Evolutionary conservation across 495 filamentous ascomycete genomes (phyloP).

Genomic region (Hamigera avellanea): DNA sequence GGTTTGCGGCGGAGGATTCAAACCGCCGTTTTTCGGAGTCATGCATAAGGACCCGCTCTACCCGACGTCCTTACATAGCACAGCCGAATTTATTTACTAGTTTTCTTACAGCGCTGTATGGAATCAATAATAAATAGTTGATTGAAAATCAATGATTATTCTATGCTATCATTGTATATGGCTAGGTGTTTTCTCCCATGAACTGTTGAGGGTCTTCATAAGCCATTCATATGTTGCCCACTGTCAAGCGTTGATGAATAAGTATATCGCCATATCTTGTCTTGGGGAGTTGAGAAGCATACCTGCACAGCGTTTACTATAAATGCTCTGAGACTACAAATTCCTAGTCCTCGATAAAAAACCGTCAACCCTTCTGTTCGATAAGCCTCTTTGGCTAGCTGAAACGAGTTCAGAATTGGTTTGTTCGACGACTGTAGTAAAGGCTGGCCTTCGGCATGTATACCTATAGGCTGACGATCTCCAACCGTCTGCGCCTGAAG

Average conservation of each 20-base stretch:
- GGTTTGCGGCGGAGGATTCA: slow-evolving; percentile 16
- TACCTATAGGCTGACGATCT: slow-evolving; percentile 7
- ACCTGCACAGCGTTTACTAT: slow-evolving; percentile 63
- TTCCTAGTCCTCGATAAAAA: slow-evolving; percentile 67
- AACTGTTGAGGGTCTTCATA: slow-evolving; percentile 38
- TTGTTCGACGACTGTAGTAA: slow-evolving; percentile 6
- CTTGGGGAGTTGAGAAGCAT: slow-evolving; percentile 8
- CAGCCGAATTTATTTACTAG: slow-evolving; percentile 16
- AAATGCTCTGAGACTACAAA: slow-evolving; percentile 76
- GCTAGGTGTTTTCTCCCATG: slow-evolving; percentile 3
- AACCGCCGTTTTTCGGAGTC: slow-evolving; percentile 24
- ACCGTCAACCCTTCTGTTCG: slow-evolving; percentile 46
- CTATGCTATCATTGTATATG: no score
- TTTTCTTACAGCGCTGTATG: no score
- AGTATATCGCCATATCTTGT: neutral
- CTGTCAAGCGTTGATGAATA: slow-evolving; percentile 26
- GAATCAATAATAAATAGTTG: no score
- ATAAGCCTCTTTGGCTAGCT: slow-evolving; percentile 53
- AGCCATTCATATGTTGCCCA: slow-evolving; percentile 84
- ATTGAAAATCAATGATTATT: no score
- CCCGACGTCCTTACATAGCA: slow-evolving; percentile 1
- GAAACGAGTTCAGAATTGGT: slow-evolving; percentile 40
- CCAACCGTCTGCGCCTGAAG: slow-evolving; percentile 55
- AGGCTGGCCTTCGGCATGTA: slow-evolving; percentile 21
- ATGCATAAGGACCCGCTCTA: slow-evolving; percentile 10